Percentiles rank a stretch among this genome's conserved stretches.
These are phyloP conservation scores for Teratosphaeria destructans DNA, from an alignment of 2,329 filamentous ascomycete species.

Conservation along the genomic window DNA sequence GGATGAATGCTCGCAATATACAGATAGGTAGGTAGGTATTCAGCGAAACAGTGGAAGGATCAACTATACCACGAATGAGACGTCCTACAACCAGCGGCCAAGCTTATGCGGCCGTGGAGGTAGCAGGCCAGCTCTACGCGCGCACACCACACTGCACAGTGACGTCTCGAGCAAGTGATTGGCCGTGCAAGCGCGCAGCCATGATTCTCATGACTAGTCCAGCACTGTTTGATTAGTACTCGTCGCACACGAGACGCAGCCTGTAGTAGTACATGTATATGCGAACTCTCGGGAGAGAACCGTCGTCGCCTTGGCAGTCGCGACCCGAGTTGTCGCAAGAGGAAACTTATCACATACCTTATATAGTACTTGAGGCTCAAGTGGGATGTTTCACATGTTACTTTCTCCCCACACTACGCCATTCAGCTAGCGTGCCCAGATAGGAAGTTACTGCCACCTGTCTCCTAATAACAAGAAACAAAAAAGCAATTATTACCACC, in stretches of 20 bases:
- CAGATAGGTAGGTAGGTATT: background rate
- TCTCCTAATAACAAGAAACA: background rate
- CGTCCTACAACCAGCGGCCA: background rate
- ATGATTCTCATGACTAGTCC: background rate
- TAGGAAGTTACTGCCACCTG: background rate
- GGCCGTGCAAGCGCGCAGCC: background rate
- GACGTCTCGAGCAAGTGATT: background rate
- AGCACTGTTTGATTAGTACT: background rate
- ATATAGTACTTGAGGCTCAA: too few relatives aligned
- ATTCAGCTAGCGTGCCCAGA: background rate
- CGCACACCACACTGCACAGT: background rate
- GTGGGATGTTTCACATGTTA: too few relatives aligned
- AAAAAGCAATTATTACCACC: background rate
- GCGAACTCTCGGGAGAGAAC: background rate
- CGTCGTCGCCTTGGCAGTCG: too few relatives aligned
- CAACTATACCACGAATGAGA: background rate
- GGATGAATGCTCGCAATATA: background rate
- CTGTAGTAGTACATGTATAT: background rate
- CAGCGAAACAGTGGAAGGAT: background rate
- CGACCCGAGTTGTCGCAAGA: too few relatives aligned
- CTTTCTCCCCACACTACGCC: background rate
- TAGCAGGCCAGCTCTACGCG: background rate
- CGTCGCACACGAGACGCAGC: background rate
- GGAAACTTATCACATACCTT: too few relatives aligned
- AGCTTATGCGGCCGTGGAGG: background rate